These are phyloP conservation scores for Yarrowia osloensis DNA, from an alignment of 805 yeast species.

Conservation along the genomic window DNA sequence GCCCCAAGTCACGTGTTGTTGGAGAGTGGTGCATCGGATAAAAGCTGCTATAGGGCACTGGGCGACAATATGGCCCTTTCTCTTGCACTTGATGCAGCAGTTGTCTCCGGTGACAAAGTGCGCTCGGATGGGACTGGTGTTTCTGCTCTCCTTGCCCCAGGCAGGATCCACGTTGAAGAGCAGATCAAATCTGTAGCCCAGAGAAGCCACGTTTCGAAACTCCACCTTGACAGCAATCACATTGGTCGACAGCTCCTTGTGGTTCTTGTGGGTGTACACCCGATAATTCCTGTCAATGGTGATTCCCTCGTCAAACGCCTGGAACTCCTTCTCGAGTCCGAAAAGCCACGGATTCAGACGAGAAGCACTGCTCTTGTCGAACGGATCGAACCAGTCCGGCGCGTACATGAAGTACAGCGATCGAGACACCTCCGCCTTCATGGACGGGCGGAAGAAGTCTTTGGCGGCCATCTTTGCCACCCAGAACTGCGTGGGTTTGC, in stretches of 20 bases:
- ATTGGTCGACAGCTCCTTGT: neutral
- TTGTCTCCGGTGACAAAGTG: constrained; percentile 18
- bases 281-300: constrained; percentile 2
- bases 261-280: neutral
- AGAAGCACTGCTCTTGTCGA: neutral
- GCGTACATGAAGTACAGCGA: constrained; percentile 10
- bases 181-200: neutral
- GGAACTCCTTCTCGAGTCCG: constrained; percentile 6
- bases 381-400: constrained; percentile 16
- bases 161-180: constrained; percentile 1
- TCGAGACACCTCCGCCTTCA: constrained; percentile 1
- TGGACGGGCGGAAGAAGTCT: constrained; percentile 8
- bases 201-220: neutral
- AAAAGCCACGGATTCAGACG: constrained; percentile 1
- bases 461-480: constrained; percentile 6
- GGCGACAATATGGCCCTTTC: constrained; percentile 7
- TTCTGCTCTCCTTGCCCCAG: neutral
- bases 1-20: neutral
- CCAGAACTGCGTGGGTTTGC: constrained; percentile 22
- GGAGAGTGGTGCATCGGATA: neutral
- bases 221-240: constrained; percentile 19
- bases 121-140: neutral
- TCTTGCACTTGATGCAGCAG: constrained; percentile 20
- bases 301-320: neutral
- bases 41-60: neutral